phyloP scores from a whole-genome alignment of 352 stramenopile genomes.

The Phytopythium kandeliae region DNA sequence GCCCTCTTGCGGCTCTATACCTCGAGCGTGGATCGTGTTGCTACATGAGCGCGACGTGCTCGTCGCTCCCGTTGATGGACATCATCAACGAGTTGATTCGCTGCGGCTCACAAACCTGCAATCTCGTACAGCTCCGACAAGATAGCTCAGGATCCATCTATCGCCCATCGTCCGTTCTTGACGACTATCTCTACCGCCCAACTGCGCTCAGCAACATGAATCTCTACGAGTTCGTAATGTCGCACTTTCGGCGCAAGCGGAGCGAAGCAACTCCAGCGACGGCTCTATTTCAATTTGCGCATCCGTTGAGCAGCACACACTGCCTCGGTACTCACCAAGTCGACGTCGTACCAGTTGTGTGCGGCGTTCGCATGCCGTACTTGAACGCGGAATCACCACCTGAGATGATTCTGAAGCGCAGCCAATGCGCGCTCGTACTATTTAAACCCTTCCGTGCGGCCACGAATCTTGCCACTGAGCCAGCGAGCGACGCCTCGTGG shows the following conservation, averaged over 20 bases:
- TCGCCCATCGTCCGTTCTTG: neutral
- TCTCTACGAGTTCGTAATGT: neutral
- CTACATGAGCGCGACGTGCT: neutral
- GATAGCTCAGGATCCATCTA: neutral
- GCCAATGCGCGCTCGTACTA: constrained; percentile 1
- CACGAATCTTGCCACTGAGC: neutral
- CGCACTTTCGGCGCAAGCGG: neutral
- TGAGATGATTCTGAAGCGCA: neutral
- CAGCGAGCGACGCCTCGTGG: neutral
- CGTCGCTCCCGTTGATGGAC: neutral
- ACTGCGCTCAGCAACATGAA: neutral
- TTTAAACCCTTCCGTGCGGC: neutral
- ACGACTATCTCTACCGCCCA: neutral
- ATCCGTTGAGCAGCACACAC: neutral
- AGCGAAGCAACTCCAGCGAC: neutral
- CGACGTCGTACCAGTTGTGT: neutral
- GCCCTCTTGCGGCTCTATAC: neutral
- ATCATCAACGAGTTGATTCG: neutral
- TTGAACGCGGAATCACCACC: neutral
- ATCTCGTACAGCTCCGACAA: neutral
- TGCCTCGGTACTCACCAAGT: neutral
- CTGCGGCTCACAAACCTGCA: neutral
- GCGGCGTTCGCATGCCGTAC: neutral
- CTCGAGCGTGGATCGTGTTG: neutral
- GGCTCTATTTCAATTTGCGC: neutral